Base-by-base conservation (phyloP, 192 early-diverging fungal species). In the Phlyctochytrium planicorne region DNA sequence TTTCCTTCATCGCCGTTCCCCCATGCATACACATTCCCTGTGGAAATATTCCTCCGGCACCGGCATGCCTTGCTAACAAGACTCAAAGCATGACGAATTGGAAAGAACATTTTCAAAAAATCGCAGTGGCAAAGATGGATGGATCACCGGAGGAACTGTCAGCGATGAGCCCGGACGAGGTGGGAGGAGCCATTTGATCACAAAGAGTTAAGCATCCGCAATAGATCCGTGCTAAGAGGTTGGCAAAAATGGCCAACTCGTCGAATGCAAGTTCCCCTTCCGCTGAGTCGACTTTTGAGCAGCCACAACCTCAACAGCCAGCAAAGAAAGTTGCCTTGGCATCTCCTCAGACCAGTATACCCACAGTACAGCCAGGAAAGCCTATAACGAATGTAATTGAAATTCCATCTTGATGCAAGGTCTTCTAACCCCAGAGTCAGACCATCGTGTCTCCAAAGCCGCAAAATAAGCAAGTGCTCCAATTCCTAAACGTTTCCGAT, bases 401-500 rank as follows among this genome's bases (percentile, higher is more conserved):
- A n/a, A n/a, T n/a, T n/a, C n/a, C n/a, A n/a, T n/a, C n/a, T n/a
- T n/a, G n/a, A n/a, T n/a, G n/a, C n/a, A n/a, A n/a, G n/a, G n/a
- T n/a, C n/a, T n/a, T n/a, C n/a, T n/a, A n/a, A n/a, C n/a, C n/a
- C n/a, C n/a, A n/a, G n/a, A n/a, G n/a, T n/a, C n/a, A n/a, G n/a
- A n/a, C n/a, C n/a, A n/a, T n/a, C n/a, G n/a, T n/a, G n/a, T n/a
- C n/a, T n/a, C 10, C 40, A 20, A 47, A 47, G 20, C 40, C 20
- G 6, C 40, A 47, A 20, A 47, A 47, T 20, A 47, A 47, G 40
- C 6, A 6, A 6, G 20, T 47, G 40, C 40, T 14, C 27, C 40
- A 55, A 10, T 80, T 77, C 60, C 0, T 71, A 52, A 63, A 47
- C 25, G 67, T 66, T 27, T 37, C 67, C 2, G 80, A 88, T 64